Base-by-base conservation (phyloP, 192 early-diverging fungal genomes). In the Phlyctochytrium arcticum region DNA sequence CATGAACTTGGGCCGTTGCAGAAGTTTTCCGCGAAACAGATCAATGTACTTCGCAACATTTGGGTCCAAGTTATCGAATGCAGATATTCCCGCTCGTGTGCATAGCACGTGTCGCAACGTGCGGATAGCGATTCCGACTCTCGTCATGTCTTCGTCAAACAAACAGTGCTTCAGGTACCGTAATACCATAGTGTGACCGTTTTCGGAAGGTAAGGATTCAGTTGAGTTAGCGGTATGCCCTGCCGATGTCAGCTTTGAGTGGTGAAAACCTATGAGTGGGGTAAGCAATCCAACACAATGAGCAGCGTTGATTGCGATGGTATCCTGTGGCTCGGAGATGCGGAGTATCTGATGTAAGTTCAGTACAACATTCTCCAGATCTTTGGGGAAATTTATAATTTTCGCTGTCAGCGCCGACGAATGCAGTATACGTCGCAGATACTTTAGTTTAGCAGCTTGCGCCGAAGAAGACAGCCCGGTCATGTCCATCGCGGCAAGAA, bases 401-500 rank as follows among this genome's bases (percentile, higher is more conserved):
- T n/a, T n/a, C n/a, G n/a, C n/a, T n/a, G n/a, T n/a, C n/a, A n/a
- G n/a, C n/a, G n/a, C n/a, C n/a, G n/a, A n/a, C n/a, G n/a, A n/a
- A n/a, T n/a, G n/a, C n/a, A n/a, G n/a, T n/a, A n/a, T n/a, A n/a
- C n/a, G n/a, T 6, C 65, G 54, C 26, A 67, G 48, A 34, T 67
- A 67, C 26, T 50, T 67, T 2, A 59, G 55, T 17, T 33, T 27
- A 6, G 55, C 65, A 4, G 58, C 9, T 27, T 48, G 50, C 63
- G 63, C 50, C 4, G 27, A 23, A 3, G 48, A 5, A 2, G 29
- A 23, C 4, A 32, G 23, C n/a, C 35, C 26, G 4, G 48, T 24
- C 5, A 36, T 6, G 2, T 3, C 60, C 46, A 62, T 5, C 3
- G 53, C n/a, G n/a, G n/a, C n/a, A n/a, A n/a, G n/a, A n/a, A n/a